phyloP scores from a whole-genome alignment of 2,329 filamentous ascomycete species.

The Fusarium sp. region DNA sequence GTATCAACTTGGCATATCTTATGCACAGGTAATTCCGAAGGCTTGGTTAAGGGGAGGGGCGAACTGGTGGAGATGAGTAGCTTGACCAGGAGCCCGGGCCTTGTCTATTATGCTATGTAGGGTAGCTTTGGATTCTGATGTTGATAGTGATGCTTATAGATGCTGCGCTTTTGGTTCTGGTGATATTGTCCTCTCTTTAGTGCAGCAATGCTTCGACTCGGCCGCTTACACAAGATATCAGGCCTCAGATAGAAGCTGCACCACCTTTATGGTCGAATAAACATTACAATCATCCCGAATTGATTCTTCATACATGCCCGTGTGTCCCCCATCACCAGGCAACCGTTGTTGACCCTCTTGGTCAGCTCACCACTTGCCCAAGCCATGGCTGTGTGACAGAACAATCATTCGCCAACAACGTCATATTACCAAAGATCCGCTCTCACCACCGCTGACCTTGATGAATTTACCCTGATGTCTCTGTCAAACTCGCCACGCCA shows the following conservation, averaged over 20 bases:
- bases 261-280: too few species aligned
- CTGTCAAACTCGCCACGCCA: background rate
- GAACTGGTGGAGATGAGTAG: background rate
- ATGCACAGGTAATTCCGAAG: background rate
- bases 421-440: background rate
- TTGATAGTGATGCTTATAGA: background rate
- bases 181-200: background rate
- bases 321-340: too few species aligned
- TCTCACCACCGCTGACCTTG: background rate
- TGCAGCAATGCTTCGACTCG: background rate
- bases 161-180: background rate
- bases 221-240: background rate
- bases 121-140: background rate
- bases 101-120: background rate
- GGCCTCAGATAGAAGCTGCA: background rate
- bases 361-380: background rate
- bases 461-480: constrained; percentile 2
- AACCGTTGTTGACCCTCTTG: background rate
- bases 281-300: too few species aligned
- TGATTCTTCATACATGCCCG: too few species aligned
- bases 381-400: background rate
- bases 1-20: background rate
- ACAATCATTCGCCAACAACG: background rate
- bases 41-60: background rate
- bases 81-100: background rate